Conservation (phyloP, 2,329 filamentous ascomycete species). For the Fusarium udum region DNA sequence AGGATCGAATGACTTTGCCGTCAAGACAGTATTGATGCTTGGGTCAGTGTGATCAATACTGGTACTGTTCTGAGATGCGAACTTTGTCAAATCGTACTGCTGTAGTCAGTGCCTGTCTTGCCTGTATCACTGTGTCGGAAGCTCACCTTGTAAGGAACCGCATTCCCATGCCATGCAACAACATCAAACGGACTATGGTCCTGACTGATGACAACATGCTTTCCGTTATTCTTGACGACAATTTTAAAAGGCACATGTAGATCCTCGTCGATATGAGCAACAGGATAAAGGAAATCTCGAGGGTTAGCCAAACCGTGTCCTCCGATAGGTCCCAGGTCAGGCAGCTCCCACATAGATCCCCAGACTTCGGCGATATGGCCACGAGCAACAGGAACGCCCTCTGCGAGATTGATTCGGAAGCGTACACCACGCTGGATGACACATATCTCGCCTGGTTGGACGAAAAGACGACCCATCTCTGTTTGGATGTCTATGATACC, state of each 20-base stretch:
- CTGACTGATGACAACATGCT: conserved; percentile 11
- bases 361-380: conserved; percentile 12
- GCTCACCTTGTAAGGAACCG: conserved; percentile 17
- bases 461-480: neutral
- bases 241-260: neutral
- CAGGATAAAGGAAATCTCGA: conserved; percentile 8
- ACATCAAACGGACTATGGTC: conserved; percentile 24
- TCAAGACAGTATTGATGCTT: conserved; percentile 3
- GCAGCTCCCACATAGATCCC: conserved; percentile 15
- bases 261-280: conserved; percentile 6
- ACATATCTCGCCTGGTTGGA: conserved; percentile 10
- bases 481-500: conserved; percentile 17
- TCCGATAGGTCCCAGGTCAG: conserved; percentile 3
- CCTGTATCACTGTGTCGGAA: accelerated
- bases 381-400: neutral
- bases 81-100: conserved; percentile 24
- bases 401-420: neutral
- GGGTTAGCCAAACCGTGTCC: conserved; percentile 18
- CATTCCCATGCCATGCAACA: conserved; percentile 21
- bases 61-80: conserved; percentile 3
- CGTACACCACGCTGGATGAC: conserved; percentile 7
- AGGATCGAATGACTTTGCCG: conserved; percentile 9
- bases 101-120: accelerated
- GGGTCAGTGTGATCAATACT: conserved; percentile 20
- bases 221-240: conserved; percentile 13